Conservation (phyloP, 768 basidiomycete species). For the Rhodosporidiobolus sp. region DNA sequence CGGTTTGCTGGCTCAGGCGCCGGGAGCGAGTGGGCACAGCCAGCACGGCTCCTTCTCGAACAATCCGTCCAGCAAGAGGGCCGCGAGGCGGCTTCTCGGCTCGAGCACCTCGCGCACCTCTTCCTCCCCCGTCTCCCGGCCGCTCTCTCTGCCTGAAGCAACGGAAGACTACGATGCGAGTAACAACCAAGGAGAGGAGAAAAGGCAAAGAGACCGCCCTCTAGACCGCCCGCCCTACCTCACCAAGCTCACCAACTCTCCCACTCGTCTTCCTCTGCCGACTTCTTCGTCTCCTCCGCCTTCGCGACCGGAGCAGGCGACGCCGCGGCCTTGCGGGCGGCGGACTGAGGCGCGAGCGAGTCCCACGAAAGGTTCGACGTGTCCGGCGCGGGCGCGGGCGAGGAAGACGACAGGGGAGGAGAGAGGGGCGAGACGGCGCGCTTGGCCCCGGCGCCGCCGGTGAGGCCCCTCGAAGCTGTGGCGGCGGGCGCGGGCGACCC, state of each 20-base stretch:
- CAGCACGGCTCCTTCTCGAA: no score
- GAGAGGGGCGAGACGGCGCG: not conserved
- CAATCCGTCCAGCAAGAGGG: no score
- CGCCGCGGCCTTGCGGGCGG: slow-evolving; percentile 2
- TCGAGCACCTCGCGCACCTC: no score
- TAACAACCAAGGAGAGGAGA: not conserved
- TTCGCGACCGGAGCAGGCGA: not conserved
- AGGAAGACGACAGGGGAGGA: not conserved
- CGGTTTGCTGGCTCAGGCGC: no score
- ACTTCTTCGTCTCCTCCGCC: not conserved
- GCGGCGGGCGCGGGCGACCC: not conserved
- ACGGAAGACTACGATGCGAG: no score
- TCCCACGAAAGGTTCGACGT: slow-evolving; percentile 16
- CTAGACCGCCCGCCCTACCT: not conserved
- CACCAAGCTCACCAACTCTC: slow-evolving; percentile 24
- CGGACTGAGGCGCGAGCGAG: slow-evolving; percentile 32
- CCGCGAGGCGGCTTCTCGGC: no score
- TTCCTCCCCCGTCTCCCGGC: no score
- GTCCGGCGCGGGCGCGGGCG: not conserved
- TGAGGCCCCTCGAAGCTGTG: not conserved
- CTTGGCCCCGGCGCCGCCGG: no score
- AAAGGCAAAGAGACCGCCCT: not conserved
- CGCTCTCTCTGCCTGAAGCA: no score
- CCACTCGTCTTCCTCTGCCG: slow-evolving; percentile 32
- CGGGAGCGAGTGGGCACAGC: no score